A percentile compares a stretch with the other conserved stretches of the same genome.
Conservation (phyloP, 768 basidiomycete species). For the Multifurca ochricompacta region DNA sequence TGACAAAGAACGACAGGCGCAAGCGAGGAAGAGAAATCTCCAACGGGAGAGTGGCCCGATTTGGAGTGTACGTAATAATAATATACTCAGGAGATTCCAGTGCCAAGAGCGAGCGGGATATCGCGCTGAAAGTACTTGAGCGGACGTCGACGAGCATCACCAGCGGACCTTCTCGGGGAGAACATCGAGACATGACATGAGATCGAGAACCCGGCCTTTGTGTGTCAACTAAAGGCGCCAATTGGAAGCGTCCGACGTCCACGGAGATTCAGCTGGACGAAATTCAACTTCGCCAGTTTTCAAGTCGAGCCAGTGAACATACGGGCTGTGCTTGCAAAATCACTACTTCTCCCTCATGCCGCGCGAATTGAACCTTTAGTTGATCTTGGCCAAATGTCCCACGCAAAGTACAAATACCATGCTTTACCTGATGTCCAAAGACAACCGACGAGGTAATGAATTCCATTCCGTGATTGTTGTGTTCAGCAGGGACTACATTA, state of each 20-base stretch:
- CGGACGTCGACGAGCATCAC: not conserved
- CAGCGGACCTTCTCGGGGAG: too few relatives aligned
- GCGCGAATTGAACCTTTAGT: not conserved
- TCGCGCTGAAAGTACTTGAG: not conserved
- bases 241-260: too few relatives aligned
- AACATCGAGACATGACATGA: too few relatives aligned
- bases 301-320: too few relatives aligned
- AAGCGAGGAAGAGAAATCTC: too few relatives aligned
- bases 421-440: not conserved
- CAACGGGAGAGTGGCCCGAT: too few relatives aligned
- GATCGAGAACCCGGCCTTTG: too few relatives aligned
- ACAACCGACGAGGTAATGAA: not conserved
- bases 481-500: not conserved
- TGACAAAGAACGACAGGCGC: too few relatives aligned
- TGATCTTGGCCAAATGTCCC: not conserved
- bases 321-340: not conserved
- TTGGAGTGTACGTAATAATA: not conserved
- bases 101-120: not conserved
- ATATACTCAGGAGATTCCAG: not conserved
- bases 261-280: too few relatives aligned
- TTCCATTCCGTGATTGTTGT: not conserved
- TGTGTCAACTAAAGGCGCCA: too few relatives aligned
- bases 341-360: not conserved
- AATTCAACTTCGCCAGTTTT: too few relatives aligned
- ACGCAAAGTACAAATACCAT: too few relatives aligned